These are phyloP conservation scores for Selenicereus undatus DNA, from an alignment of 148 eudicot species.

Conservation along the genomic window DNA sequence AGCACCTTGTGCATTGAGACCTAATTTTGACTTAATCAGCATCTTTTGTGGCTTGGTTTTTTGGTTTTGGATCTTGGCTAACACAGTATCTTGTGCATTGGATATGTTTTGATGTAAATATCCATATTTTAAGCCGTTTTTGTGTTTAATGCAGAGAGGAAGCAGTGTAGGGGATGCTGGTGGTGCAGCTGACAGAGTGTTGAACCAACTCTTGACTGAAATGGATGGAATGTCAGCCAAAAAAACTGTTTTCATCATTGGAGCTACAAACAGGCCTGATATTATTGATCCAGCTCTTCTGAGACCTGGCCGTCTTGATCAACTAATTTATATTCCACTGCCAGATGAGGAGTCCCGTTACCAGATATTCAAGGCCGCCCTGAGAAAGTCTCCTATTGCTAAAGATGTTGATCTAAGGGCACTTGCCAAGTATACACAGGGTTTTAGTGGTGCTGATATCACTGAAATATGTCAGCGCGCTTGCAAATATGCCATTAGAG, in stretches of 20 bases:
- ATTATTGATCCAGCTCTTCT: conserved; percentile 83
- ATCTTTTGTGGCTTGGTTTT: neutral
- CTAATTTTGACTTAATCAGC: neutral
- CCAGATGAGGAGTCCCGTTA: conserved; percentile 84
- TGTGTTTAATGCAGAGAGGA: conserved; percentile 53
- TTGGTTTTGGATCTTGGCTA: neutral
- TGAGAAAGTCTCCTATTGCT: conserved; percentile 77
- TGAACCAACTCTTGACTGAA: conserved; percentile 83
- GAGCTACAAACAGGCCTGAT: conserved; percentile 89
- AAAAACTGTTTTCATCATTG: conserved; percentile 85
- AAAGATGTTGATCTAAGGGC: conserved; percentile 73
- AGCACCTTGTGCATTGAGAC: neutral
- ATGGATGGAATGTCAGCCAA: conserved; percentile 96
- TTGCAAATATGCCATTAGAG: conserved; percentile 83
- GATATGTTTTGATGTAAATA: neutral
- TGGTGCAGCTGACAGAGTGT: conserved; percentile 86
- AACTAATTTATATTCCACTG: conserved; percentile 77
- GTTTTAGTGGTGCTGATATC: conserved; percentile 90
- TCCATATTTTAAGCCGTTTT: neutral
- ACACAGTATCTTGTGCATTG: neutral
- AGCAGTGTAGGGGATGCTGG: conserved; percentile 90
- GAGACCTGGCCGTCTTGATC: conserved; percentile 90
- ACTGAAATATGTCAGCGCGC: conserved; percentile 93
- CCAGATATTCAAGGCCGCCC: conserved; percentile 67
- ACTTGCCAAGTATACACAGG: conserved; percentile 92